phyloP scores from a whole-genome alignment of 2,329 filamentous ascomycete species.

The Fusarium burgessii region DNA sequence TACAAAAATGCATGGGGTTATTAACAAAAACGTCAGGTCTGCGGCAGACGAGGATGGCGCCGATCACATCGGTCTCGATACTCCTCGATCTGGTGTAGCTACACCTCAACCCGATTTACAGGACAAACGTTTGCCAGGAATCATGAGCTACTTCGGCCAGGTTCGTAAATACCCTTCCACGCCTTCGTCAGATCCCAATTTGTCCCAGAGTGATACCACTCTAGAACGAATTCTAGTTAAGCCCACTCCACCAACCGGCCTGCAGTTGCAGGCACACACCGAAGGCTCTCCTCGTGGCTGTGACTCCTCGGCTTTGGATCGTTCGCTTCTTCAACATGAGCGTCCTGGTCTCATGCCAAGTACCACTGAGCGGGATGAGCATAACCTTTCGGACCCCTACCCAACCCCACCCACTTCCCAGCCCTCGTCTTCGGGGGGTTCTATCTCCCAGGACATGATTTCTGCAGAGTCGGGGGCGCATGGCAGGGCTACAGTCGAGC shows the following conservation, averaged over 20 bases:
- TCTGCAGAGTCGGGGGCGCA: constrained; percentile 43
- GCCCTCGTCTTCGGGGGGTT: constrained; percentile 54
- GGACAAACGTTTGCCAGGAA: constrained; percentile 95
- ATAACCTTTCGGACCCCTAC: constrained; percentile 55
- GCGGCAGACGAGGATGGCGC: constrained; percentile 75
- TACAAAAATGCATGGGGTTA: constrained; percentile 60
- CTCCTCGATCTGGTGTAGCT: constrained; percentile 89
- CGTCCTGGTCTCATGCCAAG: constrained; percentile 39
- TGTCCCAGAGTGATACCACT: constrained; percentile 51
- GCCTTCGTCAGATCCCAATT: constrained; percentile 54
- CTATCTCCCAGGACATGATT: constrained; percentile 47
- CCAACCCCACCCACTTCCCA: constrained; percentile 70
- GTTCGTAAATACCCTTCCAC: constrained; percentile 88
- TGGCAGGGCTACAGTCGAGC: constrained; percentile 38
- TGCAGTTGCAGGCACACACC: constrained; percentile 46
- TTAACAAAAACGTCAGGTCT: constrained; percentile 67
- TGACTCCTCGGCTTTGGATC: constrained; percentile 38
- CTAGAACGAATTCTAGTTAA: constrained; percentile 41
- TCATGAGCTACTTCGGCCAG: constrained; percentile 99
- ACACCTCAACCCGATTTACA: constrained; percentile 93
- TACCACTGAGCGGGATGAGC: constrained; percentile 40
- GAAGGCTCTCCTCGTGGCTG: constrained; percentile 42
- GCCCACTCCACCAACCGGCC: constrained; percentile 50
- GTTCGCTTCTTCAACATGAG: constrained; percentile 44
- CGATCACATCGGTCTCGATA: constrained; percentile 85